phyloP scores from a whole-genome alignment of 345 rosid species.

The Boechera stricta region DNA sequence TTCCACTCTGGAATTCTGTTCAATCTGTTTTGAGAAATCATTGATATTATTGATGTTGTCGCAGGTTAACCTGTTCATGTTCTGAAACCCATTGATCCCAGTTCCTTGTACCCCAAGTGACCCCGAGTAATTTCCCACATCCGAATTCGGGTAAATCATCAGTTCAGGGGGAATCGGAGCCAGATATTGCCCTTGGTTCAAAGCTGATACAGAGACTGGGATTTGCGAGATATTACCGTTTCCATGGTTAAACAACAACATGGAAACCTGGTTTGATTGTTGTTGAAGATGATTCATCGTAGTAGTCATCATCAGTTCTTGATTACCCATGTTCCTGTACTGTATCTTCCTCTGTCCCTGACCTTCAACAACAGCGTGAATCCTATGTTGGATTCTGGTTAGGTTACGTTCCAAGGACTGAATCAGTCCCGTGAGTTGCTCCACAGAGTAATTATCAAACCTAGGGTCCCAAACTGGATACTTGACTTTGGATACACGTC shows the following conservation, averaged over 20 bases:
- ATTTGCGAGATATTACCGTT: constrained; percentile 1
- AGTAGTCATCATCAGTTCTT: constrained; percentile 21
- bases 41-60: constrained; percentile 1
- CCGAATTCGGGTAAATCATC: neutral
- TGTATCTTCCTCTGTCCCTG: constrained; percentile 31
- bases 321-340: constrained; percentile 26
- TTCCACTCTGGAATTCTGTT: constrained; percentile 5
- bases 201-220: constrained; percentile 26
- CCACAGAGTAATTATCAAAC: constrained; percentile 36
- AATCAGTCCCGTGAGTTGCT: constrained; percentile 24
- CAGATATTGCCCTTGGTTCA: constrained; percentile 30
- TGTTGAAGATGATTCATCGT: constrained; percentile 34
- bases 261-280: constrained; percentile 16
- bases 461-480: constrained; percentile 38
- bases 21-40: neutral
- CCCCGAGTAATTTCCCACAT: neutral
- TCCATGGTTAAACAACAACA: constrained; percentile 27
- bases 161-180: constrained; percentile 23
- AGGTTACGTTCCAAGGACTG: constrained; percentile 30
- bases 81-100: neutral
- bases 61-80: constrained; percentile 13
- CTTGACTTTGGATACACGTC: constrained; percentile 1
- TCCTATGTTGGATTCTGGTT: constrained; percentile 16
- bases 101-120: constrained; percentile 15
- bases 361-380: constrained; percentile 17